phyloP scores from a whole-genome alignment of 257 asterid species.

The Osmanthus fragrans region DNA sequence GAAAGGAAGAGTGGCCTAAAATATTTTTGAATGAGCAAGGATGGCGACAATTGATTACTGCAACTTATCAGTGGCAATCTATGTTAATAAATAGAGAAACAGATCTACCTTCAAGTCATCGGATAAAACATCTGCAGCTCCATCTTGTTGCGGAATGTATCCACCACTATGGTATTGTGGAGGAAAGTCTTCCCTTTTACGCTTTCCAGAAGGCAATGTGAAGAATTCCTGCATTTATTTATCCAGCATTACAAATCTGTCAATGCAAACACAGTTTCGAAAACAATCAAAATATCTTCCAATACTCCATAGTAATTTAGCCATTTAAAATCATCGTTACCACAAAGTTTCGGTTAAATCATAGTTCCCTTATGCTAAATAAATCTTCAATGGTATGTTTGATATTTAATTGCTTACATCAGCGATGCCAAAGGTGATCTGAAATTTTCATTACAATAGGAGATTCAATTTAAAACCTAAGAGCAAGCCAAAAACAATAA shows the following conservation, averaged over 20 bases:
- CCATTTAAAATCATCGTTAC: not conserved
- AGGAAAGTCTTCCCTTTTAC: slow-evolving; percentile 78
- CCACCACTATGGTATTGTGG: slow-evolving; percentile 71
- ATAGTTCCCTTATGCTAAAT: not conserved
- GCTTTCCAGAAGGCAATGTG: slow-evolving; percentile 64
- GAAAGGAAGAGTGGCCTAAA: not conserved
- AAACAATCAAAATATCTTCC: not conserved
- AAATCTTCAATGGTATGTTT: not conserved
- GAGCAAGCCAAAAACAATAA: not conserved
- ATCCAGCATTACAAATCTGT: slow-evolving; percentile 1
- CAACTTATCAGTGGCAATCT: not conserved
- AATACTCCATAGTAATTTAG: not conserved
- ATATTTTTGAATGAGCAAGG: slow-evolving; percentile 6
- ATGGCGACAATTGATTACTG: slow-evolving; percentile 9
- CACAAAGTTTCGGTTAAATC: not conserved
- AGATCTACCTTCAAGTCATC: slow-evolving; percentile 52
- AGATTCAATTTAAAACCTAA: not conserved
- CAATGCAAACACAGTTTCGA: slow-evolving; percentile 4
- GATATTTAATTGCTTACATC: not conserved
- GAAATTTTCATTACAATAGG: not conserved
- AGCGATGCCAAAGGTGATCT: not conserved
- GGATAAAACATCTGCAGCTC: slow-evolving; percentile 63
- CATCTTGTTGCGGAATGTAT: slow-evolving; percentile 96
- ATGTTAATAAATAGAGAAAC: not conserved
- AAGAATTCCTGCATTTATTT: slow-evolving; percentile 71